phyloP scores from a whole-genome alignment of 306 rosid species.

The Cyclanthera cordifolia region DNA sequence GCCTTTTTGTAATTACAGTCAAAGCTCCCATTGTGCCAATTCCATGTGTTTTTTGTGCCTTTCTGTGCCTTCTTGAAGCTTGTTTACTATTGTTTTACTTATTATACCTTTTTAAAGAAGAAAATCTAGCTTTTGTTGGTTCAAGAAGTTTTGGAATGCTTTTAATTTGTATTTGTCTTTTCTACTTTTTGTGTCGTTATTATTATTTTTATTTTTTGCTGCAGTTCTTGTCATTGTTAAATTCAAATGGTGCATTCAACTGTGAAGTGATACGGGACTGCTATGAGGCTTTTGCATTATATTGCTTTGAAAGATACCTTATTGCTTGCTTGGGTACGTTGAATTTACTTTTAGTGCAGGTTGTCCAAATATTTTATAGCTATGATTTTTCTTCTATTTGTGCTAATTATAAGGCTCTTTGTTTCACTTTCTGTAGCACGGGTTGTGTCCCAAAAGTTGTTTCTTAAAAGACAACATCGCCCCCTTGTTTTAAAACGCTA shows the following conservation, averaged over 20 bases:
- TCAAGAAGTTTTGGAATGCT: not conserved
- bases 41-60: not conserved
- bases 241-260: conserved; percentile 83
- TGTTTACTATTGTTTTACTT: not conserved
- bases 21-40: not conserved
- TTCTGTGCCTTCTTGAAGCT: no score
- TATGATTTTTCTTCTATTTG: not conserved
- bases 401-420: not conserved
- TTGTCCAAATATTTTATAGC: not conserved
- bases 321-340: conserved; percentile 91
- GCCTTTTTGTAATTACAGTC: not conserved
- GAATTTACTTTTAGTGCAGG: not conserved
- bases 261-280: conserved; percentile 91
- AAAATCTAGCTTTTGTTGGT: not conserved
- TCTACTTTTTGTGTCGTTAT: not conserved
- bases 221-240: conserved; percentile 83
- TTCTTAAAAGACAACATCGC: not conserved
- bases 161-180: not conserved
- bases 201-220: conserved; percentile 15
- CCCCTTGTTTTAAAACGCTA: no score
- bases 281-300: conserved; percentile 95
- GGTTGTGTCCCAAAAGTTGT: not conserved
- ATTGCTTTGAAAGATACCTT: conserved; percentile 95
- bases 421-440: not conserved
- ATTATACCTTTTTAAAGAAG: not conserved